Conservation (phyloP, 1,139 yeast genomes). For the Sugiyamaella neomexicana region DNA sequence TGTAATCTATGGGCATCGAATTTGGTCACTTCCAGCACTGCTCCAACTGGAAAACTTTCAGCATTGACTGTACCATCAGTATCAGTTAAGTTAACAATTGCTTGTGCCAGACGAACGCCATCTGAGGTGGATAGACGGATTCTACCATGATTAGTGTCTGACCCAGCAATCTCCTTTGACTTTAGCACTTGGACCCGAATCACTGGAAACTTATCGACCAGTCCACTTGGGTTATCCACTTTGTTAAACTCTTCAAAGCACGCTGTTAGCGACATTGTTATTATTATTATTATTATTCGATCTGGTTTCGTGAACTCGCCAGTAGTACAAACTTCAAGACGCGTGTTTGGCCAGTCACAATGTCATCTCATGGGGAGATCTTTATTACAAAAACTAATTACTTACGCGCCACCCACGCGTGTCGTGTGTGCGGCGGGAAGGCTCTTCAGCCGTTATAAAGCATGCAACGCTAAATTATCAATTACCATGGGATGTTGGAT, state of each 20-base stretch:
- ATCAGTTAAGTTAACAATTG: slow-evolving; percentile 16
- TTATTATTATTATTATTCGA: neutral
- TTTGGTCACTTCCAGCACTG: slow-evolving; percentile 19
- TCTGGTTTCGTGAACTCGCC: neutral
- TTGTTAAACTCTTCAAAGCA: slow-evolving; percentile 5
- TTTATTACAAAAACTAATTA: no score
- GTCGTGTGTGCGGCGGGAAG: no score
- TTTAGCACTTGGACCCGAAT: slow-evolving; percentile 15
- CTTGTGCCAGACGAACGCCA: slow-evolving; percentile 25
- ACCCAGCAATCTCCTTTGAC: slow-evolving; percentile 14
- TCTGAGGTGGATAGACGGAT: slow-evolving; percentile 27
- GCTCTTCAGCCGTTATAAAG: no score
- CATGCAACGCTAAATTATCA: no score
- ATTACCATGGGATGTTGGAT: no score
- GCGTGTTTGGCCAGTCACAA: neutral
- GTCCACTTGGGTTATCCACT: neutral
- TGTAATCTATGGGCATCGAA: slow-evolving; percentile 21
- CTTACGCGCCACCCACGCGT: no score
- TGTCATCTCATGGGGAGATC: no score
- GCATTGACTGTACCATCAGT: slow-evolving; percentile 7
- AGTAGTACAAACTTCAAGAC: neutral
- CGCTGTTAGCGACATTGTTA: slow-evolving; percentile 2
- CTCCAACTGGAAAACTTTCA: slow-evolving; percentile 12
- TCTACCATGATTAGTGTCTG: slow-evolving; percentile 7
- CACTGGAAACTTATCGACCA: slow-evolving; percentile 9